Conservation (phyloP, 1,284 basidiomycete genomes). For the Rhizoctonia solani region DNA sequence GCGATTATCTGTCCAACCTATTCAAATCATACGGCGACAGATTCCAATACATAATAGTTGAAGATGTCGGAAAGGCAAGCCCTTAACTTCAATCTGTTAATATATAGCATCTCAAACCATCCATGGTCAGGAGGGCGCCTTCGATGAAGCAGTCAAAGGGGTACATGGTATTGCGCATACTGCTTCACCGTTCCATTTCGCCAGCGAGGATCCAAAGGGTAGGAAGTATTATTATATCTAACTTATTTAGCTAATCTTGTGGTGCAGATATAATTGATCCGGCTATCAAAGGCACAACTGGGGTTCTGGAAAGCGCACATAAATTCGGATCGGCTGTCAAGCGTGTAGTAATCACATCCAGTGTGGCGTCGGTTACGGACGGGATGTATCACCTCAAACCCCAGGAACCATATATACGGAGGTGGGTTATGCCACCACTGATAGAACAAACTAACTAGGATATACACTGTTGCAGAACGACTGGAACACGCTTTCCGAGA, state of each 20-base stretch:
- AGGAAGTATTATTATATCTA: neutral
- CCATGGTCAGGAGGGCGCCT: constrained; percentile 41
- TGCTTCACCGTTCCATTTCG: constrained; percentile 43
- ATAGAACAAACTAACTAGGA: constrained; percentile 26
- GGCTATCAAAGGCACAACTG: constrained; percentile 64
- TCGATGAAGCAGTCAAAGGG: constrained; percentile 45
- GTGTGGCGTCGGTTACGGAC: constrained; percentile 57
- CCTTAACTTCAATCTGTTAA: neutral
- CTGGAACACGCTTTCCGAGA: constrained; percentile 68
- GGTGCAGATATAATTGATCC: constrained; percentile 57
- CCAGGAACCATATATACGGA: constrained; percentile 45
- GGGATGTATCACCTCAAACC: constrained; percentile 39
- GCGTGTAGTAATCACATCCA: constrained; percentile 67
- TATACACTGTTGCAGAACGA: constrained; percentile 48
- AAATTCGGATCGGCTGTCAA: constrained; percentile 58
- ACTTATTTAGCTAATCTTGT: neutral
- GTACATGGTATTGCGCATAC: constrained; percentile 46
- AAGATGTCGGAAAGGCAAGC: constrained; percentile 50
- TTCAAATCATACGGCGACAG: constrained; percentile 51
- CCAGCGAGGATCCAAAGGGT: constrained; percentile 51
- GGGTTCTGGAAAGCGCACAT: constrained; percentile 58
- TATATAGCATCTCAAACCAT: neutral
- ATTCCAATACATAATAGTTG: constrained; percentile 53
- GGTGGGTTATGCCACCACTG: constrained; percentile 16
- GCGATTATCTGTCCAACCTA: constrained; percentile 47